phyloP scores from a whole-genome alignment of 805 yeast species.

The Metschnikowia koreensis region DNA sequence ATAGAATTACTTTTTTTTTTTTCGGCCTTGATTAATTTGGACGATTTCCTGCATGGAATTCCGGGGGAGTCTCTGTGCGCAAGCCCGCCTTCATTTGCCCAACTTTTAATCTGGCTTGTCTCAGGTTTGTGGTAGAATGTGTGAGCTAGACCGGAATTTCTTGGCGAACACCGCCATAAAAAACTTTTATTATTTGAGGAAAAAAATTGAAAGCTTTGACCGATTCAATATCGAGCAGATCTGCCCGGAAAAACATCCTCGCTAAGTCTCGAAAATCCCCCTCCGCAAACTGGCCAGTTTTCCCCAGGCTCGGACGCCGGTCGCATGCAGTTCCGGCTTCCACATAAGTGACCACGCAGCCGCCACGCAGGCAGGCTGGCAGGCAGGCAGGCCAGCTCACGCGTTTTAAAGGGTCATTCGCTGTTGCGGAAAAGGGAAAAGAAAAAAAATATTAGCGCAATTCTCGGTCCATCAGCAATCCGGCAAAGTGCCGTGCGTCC shows the following conservation, averaged over 20 bases:
- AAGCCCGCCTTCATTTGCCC: neutral
- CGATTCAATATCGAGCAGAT: too few species aligned
- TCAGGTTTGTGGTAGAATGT: neutral
- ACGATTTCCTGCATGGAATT: neutral
- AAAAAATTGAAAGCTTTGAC: too few species aligned
- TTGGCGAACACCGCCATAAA: neutral
- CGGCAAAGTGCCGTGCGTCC: neutral
- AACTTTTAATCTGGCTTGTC: neutral
- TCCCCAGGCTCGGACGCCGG: neutral
- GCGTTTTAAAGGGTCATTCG: slow-evolving; percentile 3
- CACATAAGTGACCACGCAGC: neutral
- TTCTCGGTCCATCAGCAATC: neutral
- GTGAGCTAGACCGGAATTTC: neutral
- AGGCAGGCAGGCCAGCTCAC: neutral
- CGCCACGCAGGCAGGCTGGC: too few species aligned
- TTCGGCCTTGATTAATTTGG: neutral
- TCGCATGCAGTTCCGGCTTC: neutral
- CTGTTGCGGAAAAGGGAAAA: neutral
- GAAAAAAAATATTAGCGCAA: neutral
- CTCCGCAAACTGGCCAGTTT: neutral
- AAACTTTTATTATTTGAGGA: too few species aligned
- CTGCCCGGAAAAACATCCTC: too few species aligned
- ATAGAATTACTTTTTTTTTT: neutral
- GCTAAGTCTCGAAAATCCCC: neutral
- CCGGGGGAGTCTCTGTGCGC: neutral